A percentile compares a stretch with the other conserved stretches of the same genome.
Evolutionary conservation across 2,329 filamentous ascomycete genomes (phyloP).

Genomic region (Stachybotrys elegans): DNA sequence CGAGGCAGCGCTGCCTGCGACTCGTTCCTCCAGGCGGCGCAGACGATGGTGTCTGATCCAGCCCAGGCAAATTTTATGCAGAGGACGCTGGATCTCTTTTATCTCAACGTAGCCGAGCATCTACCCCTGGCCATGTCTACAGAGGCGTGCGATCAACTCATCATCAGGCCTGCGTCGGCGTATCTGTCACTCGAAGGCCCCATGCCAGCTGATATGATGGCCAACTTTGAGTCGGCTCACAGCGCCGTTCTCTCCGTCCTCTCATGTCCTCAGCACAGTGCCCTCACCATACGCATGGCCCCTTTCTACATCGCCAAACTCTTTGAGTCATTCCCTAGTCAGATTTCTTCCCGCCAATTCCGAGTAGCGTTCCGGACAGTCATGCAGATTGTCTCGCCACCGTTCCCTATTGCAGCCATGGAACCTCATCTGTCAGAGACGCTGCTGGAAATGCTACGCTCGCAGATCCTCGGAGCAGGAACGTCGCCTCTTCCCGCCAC

Average conservation of each 20-base stretch:
- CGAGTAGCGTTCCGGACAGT: slow-evolving; percentile 82
- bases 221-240: slow-evolving; percentile 84
- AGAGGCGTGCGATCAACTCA: slow-evolving; percentile 62
- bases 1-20: slow-evolving; percentile 63
- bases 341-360: slow-evolving; percentile 80
- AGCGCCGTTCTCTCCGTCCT: slow-evolving; percentile 75
- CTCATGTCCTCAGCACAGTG: slow-evolving; percentile 71
- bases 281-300: slow-evolving; percentile 64
- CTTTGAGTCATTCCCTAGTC: slow-evolving; percentile 71
- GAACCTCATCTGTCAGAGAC: slow-evolving; percentile 77
- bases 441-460: slow-evolving; percentile 72
- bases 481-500: slow-evolving; percentile 36
- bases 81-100: slow-evolving; percentile 76
- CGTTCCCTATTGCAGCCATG: slow-evolving; percentile 65
- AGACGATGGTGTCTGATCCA: slow-evolving; percentile 31
- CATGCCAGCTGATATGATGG: slow-evolving; percentile 40
- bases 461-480: slow-evolving; percentile 49
- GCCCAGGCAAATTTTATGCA: slow-evolving; percentile 41
- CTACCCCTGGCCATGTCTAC: slow-evolving; percentile 67
- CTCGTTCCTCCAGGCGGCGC: slow-evolving; percentile 61
- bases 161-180: slow-evolving; percentile 67
- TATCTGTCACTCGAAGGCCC: slow-evolving; percentile 55
- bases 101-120: slow-evolving; percentile 81
- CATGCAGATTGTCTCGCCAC: slow-evolving; percentile 75
- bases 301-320: slow-evolving; percentile 82